A percentile compares a stretch with the other conserved stretches of the same genome.
Evolutionary conservation across 192 early-diverging fungal species (phyloP).

Genomic region (Glomus cerebriforme): DNA sequence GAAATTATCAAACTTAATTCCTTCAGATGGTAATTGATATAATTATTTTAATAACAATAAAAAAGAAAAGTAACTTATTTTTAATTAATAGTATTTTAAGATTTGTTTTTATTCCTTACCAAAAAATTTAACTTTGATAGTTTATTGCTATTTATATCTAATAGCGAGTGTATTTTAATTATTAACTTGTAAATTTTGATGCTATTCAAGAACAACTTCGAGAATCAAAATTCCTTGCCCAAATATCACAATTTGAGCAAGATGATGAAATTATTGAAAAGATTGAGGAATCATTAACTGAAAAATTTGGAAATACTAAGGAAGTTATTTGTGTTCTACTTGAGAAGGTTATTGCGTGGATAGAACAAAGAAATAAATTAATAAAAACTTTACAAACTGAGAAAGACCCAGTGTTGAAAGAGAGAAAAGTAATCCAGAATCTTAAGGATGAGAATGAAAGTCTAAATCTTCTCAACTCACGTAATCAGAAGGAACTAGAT

Average conservation of each 20-base stretch:
- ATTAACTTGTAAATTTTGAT: neutral
- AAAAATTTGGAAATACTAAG: neutral
- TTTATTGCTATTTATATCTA: neutral
- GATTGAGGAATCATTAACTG: neutral
- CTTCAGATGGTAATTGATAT: slow-evolving; percentile 1
- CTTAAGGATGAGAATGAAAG: neutral
- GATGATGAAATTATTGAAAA: neutral
- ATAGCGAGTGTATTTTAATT: too few species aligned
- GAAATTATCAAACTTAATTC: neutral
- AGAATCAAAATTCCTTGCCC: neutral
- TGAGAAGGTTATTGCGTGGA: neutral
- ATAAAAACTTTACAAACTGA: neutral
- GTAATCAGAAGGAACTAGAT: neutral
- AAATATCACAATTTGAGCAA: neutral
- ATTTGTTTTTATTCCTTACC: neutral
- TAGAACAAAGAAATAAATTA: neutral
- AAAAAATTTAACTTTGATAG: neutral
- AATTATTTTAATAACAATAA: neutral
- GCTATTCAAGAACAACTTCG: neutral
- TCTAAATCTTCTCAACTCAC: neutral
- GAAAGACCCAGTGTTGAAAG: neutral
- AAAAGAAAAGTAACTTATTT: neutral
- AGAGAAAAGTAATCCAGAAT: neutral
- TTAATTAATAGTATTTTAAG: neutral
- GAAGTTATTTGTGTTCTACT: neutral